Conservation (phyloP, 2,329 filamentous ascomycete genomes). For the Cladophialophora bantiana region DNA sequence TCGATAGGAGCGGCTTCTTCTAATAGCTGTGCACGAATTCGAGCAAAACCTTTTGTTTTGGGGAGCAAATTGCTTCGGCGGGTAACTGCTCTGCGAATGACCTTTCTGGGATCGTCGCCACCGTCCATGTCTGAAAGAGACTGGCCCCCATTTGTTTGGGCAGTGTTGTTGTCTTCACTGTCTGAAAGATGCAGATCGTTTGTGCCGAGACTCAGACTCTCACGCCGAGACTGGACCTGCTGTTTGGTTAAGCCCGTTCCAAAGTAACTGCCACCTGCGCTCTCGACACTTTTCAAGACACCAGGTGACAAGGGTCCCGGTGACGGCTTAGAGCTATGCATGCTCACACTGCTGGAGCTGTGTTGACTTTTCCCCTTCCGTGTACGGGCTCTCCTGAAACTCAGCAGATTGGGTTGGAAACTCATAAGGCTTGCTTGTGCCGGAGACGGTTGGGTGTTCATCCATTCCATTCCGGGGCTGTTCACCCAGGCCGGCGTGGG, state of each 20-base stretch:
- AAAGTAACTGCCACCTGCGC: slow-evolving; percentile 62
- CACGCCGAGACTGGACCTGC: slow-evolving; percentile 68
- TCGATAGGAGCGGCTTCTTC: slow-evolving; percentile 90
- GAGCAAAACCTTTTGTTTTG: slow-evolving; percentile 94
- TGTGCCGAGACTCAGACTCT: slow-evolving; percentile 89
- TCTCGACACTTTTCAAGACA: slow-evolving; percentile 63
- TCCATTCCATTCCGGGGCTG: slow-evolving; percentile 68
- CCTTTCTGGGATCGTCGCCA: slow-evolving; percentile 65
- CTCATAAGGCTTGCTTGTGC: slow-evolving; percentile 79
- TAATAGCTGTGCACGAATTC: slow-evolving; percentile 85
- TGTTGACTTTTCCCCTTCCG: slow-evolving; percentile 67
- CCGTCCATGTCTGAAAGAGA: slow-evolving; percentile 43
- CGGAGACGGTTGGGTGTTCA: slow-evolving; percentile 65
- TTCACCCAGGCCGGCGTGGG: slow-evolving; percentile 57
- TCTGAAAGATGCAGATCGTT: slow-evolving; percentile 83
- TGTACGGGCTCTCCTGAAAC: slow-evolving; percentile 71
- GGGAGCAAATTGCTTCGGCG: slow-evolving; percentile 88
- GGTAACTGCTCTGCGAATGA: slow-evolving; percentile 83
- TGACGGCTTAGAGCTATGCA: slow-evolving; percentile 70
- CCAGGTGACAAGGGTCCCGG: slow-evolving; percentile 81
- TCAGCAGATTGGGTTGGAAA: slow-evolving; percentile 79
- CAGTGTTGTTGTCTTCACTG: slow-evolving; percentile 71
- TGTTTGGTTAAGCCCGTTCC: slow-evolving; percentile 57
- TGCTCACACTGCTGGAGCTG: slow-evolving; percentile 74
- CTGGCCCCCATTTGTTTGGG: slow-evolving; percentile 44